Conservation (phyloP, 2,329 filamentous ascomycete species). For the Alternaria burnsii region DNA sequence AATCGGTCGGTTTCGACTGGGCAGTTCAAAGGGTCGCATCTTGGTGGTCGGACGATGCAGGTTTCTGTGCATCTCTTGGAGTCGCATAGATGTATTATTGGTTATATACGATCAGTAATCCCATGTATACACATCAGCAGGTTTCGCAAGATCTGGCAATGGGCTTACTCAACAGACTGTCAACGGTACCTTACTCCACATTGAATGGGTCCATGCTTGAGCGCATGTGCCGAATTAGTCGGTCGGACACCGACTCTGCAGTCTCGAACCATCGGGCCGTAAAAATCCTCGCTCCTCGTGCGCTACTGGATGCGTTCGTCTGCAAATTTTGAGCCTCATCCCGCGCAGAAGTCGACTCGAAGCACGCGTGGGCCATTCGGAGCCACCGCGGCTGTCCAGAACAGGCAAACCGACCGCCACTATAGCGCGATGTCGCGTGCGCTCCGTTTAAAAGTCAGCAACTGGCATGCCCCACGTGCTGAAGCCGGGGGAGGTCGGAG, state of each 20-base stretch:
- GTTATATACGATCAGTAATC: background rate
- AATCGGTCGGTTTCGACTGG: background rate
- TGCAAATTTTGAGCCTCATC: slow-evolving; percentile 7
- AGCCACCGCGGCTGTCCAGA: background rate
- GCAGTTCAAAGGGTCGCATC: background rate
- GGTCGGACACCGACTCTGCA: background rate
- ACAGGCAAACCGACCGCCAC: slow-evolving; percentile 2
- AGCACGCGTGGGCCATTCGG: background rate
- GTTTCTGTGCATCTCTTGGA: background rate
- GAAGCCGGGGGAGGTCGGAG: slow-evolving; percentile 1
- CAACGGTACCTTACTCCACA: background rate
- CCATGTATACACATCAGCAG: background rate
- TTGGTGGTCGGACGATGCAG: background rate
- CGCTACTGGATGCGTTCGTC: background rate
- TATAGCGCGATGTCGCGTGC: background rate
- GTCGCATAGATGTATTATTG: background rate
- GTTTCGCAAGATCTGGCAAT: background rate
- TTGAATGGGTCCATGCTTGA: background rate
- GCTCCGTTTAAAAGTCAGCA: background rate
- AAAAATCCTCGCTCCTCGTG: background rate
- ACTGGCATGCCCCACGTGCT: background rate
- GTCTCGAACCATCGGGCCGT: background rate
- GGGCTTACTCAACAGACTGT: background rate
- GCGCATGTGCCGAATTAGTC: background rate
- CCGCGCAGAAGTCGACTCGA: background rate